These are phyloP conservation scores for Adenanthera pavonina DNA, from an alignment of 306 rosid species.

Conservation along the genomic window DNA sequence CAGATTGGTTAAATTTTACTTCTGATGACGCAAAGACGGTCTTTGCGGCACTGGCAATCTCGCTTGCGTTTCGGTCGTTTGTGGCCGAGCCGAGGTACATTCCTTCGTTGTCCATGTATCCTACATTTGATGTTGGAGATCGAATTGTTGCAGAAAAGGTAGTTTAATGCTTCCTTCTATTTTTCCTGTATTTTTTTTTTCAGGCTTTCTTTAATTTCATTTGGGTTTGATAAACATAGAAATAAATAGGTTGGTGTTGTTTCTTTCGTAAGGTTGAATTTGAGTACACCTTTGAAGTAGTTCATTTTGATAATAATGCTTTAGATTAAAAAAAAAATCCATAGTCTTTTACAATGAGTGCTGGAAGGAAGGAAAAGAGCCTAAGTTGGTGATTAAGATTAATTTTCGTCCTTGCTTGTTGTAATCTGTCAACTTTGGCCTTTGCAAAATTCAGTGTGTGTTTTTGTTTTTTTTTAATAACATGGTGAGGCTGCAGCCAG, in stretches of 20 bases:
- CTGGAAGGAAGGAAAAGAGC: neutral
- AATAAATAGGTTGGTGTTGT: neutral
- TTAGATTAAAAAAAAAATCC: neutral
- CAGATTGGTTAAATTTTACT: conserved; percentile 79
- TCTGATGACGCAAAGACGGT: conserved; percentile 86
- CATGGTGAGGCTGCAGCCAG: neutral
- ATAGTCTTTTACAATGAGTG: neutral
- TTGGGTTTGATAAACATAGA: conserved; percentile 2
- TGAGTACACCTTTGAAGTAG: neutral
- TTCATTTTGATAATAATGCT: neutral
- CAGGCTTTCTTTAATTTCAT: neutral
- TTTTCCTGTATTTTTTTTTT: neutral
- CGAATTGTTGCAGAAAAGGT: conserved; percentile 97
- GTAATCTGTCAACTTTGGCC: neutral
- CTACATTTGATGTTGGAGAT: conserved; percentile 99
- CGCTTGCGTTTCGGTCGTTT: conserved; percentile 67
- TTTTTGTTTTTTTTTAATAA: neutral
- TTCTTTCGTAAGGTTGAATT: neutral
- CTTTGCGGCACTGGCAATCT: conserved; percentile 75
- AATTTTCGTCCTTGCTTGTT: neutral
- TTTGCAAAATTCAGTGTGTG: neutral
- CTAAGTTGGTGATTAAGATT: neutral
- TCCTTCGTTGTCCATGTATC: conserved; percentile 99
- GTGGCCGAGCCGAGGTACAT: conserved; percentile 98
- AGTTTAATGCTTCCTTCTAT: conserved; percentile 5